Evolutionary conservation across 2,329 filamentous ascomycete genomes (phyloP), one percentile per base, ranked within the genome.

Genomic region (Lasiodiplodia sp.): DNA sequence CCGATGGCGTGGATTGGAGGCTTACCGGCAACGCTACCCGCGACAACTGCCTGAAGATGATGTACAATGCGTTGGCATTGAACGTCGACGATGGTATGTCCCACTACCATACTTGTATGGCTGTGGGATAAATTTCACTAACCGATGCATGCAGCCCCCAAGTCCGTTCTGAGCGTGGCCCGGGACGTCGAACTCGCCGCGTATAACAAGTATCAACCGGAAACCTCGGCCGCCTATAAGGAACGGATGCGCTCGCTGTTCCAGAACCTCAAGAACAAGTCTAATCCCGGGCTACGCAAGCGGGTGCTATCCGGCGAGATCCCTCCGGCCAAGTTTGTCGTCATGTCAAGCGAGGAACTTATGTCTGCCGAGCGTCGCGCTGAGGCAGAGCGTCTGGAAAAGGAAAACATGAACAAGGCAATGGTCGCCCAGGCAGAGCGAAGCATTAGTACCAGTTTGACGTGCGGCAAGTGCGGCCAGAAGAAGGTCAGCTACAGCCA

Each of bases 321-420:
- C 69, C 73, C 86, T 0, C 84, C 94, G 0, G 87, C 89, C 2
- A 85, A 85, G 44, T 96, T 99, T 74, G 94, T 97, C 68, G 83
- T 85, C 75, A 97, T 99, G 96, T 88, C 89, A 10, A 90, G 92
- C 74, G 92, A 97, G 67, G 95, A 98, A 79, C 88, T 99, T 78
- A 96, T 96, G 84, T 96, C 92, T 58, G 91, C 90, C 62, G 90
- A 96, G 80, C 91, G 92, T 81, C 89, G 90, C 70, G 89, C 88
- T 74, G 88, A 91, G 76, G 94, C 97, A 73, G 84, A 87, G 73
- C 89, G 89, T 79, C 86, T 97, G 63, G 87, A 94, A 78, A 89
- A 92, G 81, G 93, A 97, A 82, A 99, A 99, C 81, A 94, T 98
- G 92, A 94, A 94, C 84, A 93, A 95, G 81, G 93, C 96, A 1